Evolutionary conservation across 306 rosid genomes (phyloP).

Genomic region (Leucaena leucocephala): DNA sequence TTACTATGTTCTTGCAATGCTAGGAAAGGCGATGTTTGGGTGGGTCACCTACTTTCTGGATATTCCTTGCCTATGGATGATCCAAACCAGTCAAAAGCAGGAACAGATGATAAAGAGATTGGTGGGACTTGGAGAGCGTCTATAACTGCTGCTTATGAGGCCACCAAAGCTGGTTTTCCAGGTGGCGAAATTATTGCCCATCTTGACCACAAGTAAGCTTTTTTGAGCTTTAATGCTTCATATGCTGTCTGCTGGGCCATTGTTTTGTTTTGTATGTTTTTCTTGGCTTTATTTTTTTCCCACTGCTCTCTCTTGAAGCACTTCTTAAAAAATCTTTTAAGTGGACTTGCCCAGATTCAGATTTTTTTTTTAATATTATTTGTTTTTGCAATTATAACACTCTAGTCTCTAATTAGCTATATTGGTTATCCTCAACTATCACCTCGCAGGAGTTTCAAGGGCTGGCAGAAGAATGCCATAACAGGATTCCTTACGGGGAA

Average conservation of each 20-base stretch:
- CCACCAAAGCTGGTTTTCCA: constrained; percentile 75
- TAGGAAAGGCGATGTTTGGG: constrained; percentile 71
- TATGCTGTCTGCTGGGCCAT: constrained; percentile 2
- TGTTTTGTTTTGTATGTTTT: neutral
- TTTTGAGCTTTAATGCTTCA: constrained; percentile 16
- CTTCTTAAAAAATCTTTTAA: neutral
- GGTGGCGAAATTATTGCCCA: constrained; percentile 95
- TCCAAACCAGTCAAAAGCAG: constrained; percentile 61
- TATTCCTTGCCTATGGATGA: constrained; percentile 96
- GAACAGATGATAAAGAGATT: constrained; percentile 47
- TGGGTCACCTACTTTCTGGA: constrained; percentile 93
- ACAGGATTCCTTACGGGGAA: constrained; percentile 61
- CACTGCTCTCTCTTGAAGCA: neutral
- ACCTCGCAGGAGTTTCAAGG: constrained; percentile 82
- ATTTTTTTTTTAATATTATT: constrained; percentile 1
- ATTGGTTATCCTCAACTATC: neutral
- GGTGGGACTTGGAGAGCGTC: constrained; percentile 88
- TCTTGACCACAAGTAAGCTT: constrained; percentile 90
- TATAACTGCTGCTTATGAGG: constrained; percentile 73
- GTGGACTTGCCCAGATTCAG: constrained; percentile 12
- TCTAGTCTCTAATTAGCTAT: constrained; percentile 12
- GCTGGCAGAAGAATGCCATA: constrained; percentile 97
- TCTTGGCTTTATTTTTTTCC: neutral
- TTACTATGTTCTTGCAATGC: constrained; percentile 34
- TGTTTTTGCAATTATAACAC: neutral